These are phyloP conservation scores for Boletus tomentosulus DNA, from an alignment of 768 basidiomycete genomes.

Conservation along the genomic window DNA sequence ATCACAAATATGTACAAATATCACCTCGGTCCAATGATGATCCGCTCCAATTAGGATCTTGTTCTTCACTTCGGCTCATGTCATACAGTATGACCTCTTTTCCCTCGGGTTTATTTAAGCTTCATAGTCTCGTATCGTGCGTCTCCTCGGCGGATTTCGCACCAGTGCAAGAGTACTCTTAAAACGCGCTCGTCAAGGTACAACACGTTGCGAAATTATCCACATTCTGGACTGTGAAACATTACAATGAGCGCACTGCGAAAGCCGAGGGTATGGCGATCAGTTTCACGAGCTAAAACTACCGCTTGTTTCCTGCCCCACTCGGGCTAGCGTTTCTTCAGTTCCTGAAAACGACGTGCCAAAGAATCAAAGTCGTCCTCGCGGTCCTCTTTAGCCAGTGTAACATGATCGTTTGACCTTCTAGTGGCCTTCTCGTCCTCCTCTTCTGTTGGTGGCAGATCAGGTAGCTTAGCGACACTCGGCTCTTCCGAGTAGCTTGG, in stretches of 20 bases:
- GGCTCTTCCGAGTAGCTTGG: slow-evolving; percentile 27
- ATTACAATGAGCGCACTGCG: slow-evolving; percentile 2
- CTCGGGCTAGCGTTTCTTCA: slow-evolving; percentile 68
- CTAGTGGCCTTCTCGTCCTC: slow-evolving; percentile 31
- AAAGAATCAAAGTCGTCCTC: slow-evolving; percentile 76
- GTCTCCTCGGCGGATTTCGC: slow-evolving; percentile 15
- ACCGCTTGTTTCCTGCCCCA: neutral
- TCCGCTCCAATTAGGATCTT: neutral
- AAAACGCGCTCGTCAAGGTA: neutral
- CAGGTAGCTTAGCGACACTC: slow-evolving; percentile 40
- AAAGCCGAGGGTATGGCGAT: slow-evolving; percentile 1
- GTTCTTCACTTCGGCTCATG: too few species aligned
- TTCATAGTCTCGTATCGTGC: neutral
- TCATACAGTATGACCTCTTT: neutral
- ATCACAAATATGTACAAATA: neutral
- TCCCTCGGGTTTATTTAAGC: neutral
- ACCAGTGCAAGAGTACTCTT: neutral
- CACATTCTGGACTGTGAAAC: slow-evolving; percentile 8
- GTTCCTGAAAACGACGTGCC: slow-evolving; percentile 74
- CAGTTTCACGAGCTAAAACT: slow-evolving; percentile 7
- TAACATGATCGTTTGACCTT: slow-evolving; percentile 1
- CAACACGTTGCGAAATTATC: slow-evolving; percentile 8
- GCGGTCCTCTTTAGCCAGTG: slow-evolving; percentile 18
- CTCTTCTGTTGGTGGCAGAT: slow-evolving; percentile 49
- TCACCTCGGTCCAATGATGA: neutral